Conservation (phyloP, 352 stramenopile species). For the Halophytophthora polymorphica region DNA sequence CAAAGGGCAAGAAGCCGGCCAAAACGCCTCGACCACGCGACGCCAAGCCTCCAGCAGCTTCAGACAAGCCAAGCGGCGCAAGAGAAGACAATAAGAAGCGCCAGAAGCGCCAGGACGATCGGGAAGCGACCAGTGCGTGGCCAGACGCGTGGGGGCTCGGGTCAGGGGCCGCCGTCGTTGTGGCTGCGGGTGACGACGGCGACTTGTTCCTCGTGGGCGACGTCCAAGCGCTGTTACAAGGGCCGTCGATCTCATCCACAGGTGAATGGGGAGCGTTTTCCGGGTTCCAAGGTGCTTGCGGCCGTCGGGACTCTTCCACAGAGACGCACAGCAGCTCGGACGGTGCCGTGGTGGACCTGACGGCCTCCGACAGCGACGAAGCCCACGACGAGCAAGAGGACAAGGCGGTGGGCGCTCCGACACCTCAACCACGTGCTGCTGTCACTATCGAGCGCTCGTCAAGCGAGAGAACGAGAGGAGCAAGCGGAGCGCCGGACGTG, state of each 20-base stretch:
- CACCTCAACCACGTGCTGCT: not conserved
- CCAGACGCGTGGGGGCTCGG: constrained; percentile 2
- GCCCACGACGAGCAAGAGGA: constrained; percentile 15
- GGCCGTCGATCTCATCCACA: too few species aligned
- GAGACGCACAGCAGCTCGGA: not conserved
- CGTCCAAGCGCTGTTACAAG: constrained; percentile 39
- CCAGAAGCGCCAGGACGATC: constrained; percentile 10
- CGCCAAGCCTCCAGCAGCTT: constrained; percentile 12
- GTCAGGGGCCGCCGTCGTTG: constrained; percentile 21
- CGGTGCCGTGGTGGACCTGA: constrained; percentile 29
- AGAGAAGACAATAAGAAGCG: too few species aligned
- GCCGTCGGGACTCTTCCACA: not conserved
- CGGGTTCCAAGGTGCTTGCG: not conserved
- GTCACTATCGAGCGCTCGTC: not conserved
- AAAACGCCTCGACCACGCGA: constrained; percentile 5
- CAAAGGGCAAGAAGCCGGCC: not conserved
- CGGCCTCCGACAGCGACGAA: constrained; percentile 27
- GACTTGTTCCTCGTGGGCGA: constrained; percentile 50
- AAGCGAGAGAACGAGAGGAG: too few species aligned
- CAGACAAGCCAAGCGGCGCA: too few species aligned
- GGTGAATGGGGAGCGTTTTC: not conserved
- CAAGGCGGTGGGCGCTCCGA: not conserved
- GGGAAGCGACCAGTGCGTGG: constrained; percentile 1
- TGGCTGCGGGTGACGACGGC: constrained; percentile 31
- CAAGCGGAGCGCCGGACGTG: constrained; percentile 25